Evolutionary conservation across 805 yeast species (phyloP), one percentile per base, ranked within the genome.

Genomic region (Spencermartinsiella europaea): DNA sequence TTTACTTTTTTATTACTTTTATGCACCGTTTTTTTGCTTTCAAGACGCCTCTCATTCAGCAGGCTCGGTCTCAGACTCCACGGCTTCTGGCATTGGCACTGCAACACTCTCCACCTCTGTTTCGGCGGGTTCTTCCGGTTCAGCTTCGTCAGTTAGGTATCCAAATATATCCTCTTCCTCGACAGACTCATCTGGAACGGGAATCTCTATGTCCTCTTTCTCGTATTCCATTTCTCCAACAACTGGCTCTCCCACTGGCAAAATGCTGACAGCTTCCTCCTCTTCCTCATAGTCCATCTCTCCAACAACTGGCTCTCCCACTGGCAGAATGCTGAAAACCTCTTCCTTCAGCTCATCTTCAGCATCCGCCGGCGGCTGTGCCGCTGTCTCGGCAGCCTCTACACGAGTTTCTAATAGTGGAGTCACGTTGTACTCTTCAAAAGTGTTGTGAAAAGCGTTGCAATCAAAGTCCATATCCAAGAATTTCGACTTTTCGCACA

Each of bases 401-500:
- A 31, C 41, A 4, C 12, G 47, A 19, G 34, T 21, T 14, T 17
- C 28, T 8, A 17, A 15, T 3, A 5, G 4, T 4, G 40, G 51
- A 34, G 54, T 58, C 20, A 41, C 46, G 27, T 45, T 46, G 52
- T 67, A 68, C 12, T 57, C 63, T 12, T 45, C 54, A 15, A 40
- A 47, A 17, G 53, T 47, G 16, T 59, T 67, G 33, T 65, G 58
- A 61, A 77, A 88, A 12, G 72, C 56, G 50, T 69, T 71, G 70
- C 99, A 93, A 60, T 83, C 84, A 62, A 81, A 93, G 73, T 93
- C 99, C 99, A 98, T 93, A 34, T 77, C 72, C 2, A 70, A 51
- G 27, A 85, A 53, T 67, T 79, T 79, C 38, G 90, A 71, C 38
- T 73, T 68, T 48, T 71, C 68, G 68, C 99, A 93, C 49, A 74